Evolutionary conservation across 208 protist species (phyloP), one percentile per base, ranked within the genome.

Genomic region (Ichthyophonus hoferi): DNA sequence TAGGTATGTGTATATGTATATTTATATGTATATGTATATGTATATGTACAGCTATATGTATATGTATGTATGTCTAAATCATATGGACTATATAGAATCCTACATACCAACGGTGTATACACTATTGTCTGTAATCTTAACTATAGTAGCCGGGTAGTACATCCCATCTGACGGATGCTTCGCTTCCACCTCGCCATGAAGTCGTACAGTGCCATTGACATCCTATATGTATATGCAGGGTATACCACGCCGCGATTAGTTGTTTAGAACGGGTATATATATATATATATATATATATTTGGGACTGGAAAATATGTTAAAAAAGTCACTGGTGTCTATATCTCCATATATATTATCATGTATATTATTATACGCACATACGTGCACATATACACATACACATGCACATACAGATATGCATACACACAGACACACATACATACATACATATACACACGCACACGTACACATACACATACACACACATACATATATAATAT

Each of bases 91-190:
- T 17, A 31, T 17, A 38, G 35, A n/a, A 81, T 81, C 17, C 14
- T 38, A 81, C 14, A 81, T 81, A 81, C 77, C 77, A 38, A 81
- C 77, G 34, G 17, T 39, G 77, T 81, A 81, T 81, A 38, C 7
- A 38, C 77, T 81, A 38, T 38, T 81, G 35, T 81, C 77, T 31
- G 34, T 38, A 31, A 81, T 81, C 35, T 81, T 81, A 12, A 81
- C n/a, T 39, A 81, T 81, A 12, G 14, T 81, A 81, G 31, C 77
- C 3, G 77, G 14, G 77, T 40, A 38, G 35, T 81, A 81, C 12
- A 3, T 3, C 77, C 35, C n/a, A 38, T 81, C 77, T 34, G 14
- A 17, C 7, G 77, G 77, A 38, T 81, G 77, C 77, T 81, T 81
- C 7, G 77, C 77, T 38, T 81, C 77, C 77, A 81, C 77, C 14